Base-by-base conservation (phyloP, 441 rosid genomes). In the Heliophila coronopifolia region DNA sequence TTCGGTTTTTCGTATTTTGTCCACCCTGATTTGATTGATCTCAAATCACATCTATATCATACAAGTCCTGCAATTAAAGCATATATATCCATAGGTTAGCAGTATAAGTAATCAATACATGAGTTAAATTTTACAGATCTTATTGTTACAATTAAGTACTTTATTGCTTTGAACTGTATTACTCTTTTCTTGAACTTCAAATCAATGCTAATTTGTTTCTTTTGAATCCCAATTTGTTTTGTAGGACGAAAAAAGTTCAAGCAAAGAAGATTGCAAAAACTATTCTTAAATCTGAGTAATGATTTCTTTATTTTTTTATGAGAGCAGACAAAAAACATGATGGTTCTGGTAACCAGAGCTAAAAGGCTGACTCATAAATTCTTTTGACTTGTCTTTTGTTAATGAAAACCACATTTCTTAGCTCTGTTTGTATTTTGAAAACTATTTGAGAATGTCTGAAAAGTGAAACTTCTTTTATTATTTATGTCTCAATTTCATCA, bases 201-300 rank as follows among this genome's bases (percentile, higher is more conserved):
- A n/a, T 19, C 9, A 19, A 19, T 0, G 13, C 1, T 10, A 39
- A 39, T 39, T 5, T 39, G 26, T 39, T 39, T 7, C 9, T 40
- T 15, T 40, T 5, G 4, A 7, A 7, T 37, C n/a, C 22, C 22
- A 5, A 6, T 37, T 9, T 9, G 8, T 4, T 47, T 63, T 65
- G 50, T 75, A 77, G 80, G 65, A 36, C 25, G 42, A 68, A 77
- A 54, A 66, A 45, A 58, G 10, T 16, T 33, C 31, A 43, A 51
- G 55, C 55, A 13, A 0, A 23, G 39, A 50, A 25, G 58, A 59
- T 39, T 15, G 28, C 37, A 18, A 41, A 40, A 3, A 10, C 9
- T 9, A 17, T 13, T 33, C 12, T 4, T 13, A 7, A 37, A 15
- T 47, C 17, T 6, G 1, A 27, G 1, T 40, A 35, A 54, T 30